Evolutionary conservation across 2,329 filamentous ascomycete genomes (phyloP), one percentile per base, ranked within the genome.

Genomic region (Coniella vitis): DNA sequence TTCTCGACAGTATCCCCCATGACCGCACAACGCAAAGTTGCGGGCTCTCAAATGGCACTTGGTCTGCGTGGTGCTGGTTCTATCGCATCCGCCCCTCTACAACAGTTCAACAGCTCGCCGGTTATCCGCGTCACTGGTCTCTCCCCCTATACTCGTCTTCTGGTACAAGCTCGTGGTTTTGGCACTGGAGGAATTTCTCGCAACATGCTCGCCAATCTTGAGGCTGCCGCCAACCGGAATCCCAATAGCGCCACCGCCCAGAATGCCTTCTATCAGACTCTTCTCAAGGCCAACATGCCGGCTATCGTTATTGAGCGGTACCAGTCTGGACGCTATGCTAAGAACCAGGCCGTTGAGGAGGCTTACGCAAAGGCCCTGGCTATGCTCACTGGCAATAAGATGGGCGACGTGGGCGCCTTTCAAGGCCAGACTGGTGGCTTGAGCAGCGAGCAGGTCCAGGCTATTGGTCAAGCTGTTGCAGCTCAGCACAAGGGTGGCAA

Each of bases 211-310:
- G 89, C 90, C 31, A 86, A 88, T 57, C 78, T 90, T 58, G 93
- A 98, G 69, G 86, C 90, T 64, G 86, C 87, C 20, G 94, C 93
- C 34, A 98, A 97, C 69, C 86, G 89, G 66, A 95, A 95, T 60
- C 89, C 93, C 1, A 79, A 75, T 52, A 97, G 89, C 65, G 85
- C 90, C 22, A 86, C 86, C 38, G 84, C 90, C 17, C 93, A 98
- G 65, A 93, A 91, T 64, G 85, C 87, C 14, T 96, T 98, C 65
- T 98, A 98, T 64, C 86, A 91, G 63, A 84, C 90, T 39, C 79
- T 98, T 13, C 75, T 96, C 48, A 86, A 87, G 63, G 90, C 91
- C 45, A 93, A 94, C 61, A 90, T 96, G 86, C 88, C 91, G 16
- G 85, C 90, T 45, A 95, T 98, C 55, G 74, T 98, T 49, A 79